These are phyloP conservation scores for Pestalotiopsis sp. DNA, from an alignment of 2,329 filamentous ascomycete genomes.

Conservation along the genomic window DNA sequence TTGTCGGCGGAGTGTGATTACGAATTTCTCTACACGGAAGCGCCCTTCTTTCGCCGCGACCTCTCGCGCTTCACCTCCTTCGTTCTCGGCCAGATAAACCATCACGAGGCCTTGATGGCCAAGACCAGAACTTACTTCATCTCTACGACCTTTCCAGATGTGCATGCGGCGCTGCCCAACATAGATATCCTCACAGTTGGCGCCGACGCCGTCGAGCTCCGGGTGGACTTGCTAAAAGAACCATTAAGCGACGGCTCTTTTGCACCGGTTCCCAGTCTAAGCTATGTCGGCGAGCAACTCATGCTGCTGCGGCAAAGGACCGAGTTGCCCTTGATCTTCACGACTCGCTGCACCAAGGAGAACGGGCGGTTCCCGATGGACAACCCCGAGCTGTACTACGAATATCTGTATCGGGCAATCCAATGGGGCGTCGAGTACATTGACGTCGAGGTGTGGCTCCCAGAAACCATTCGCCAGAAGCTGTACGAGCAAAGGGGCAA, in stretches of 20 bases:
- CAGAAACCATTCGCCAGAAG: slow-evolving; percentile 70
- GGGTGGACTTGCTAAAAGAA: slow-evolving; percentile 80
- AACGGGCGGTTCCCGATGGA: slow-evolving; percentile 87
- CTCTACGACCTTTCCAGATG: slow-evolving; percentile 86
- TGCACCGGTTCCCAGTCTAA: slow-evolving; percentile 72
- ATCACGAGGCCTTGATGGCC: slow-evolving; percentile 75
- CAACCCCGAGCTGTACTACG: slow-evolving; percentile 72
- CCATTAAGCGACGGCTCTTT: slow-evolving; percentile 64
- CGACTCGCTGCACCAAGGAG: slow-evolving; percentile 78
- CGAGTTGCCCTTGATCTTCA: slow-evolving; percentile 89
- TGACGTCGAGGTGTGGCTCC: slow-evolving; percentile 86
- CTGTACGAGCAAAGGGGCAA: slow-evolving; percentile 73
- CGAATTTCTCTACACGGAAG: slow-evolving; percentile 81
- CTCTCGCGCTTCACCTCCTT: slow-evolving; percentile 79
- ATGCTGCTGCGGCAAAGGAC: slow-evolving; percentile 83
- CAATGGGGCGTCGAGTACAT: slow-evolving; percentile 92
- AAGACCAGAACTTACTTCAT: slow-evolving; percentile 83
- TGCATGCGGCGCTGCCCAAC: slow-evolving; percentile 80
- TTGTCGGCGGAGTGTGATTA: slow-evolving; percentile 77
- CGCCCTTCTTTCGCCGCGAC: slow-evolving; percentile 73
- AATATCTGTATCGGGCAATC: slow-evolving; percentile 80
- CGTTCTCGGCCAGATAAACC: slow-evolving; percentile 76
- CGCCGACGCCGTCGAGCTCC: slow-evolving; percentile 81
- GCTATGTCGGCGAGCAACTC: slow-evolving; percentile 84
- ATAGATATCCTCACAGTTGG: slow-evolving; percentile 87